Percentiles rank a stretch among this genome's conserved stretches.
Conservation (phyloP, 768 basidiomycete genomes). For the Paxillus involutus region DNA sequence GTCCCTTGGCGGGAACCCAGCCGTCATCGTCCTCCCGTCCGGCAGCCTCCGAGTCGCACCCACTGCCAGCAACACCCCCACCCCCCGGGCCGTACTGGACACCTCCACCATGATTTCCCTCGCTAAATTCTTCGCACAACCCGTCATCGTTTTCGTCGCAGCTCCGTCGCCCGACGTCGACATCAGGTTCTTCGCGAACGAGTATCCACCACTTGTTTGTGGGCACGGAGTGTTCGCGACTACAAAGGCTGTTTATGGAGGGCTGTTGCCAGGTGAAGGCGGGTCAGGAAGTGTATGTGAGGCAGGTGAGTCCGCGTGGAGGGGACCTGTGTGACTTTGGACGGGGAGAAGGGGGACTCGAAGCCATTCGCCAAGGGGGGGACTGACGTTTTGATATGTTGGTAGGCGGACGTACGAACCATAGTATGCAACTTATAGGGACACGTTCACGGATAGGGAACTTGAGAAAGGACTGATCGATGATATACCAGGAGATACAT, state of each 20-base stretch:
- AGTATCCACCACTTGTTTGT: conserved; percentile 36
- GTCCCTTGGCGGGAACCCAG: too few species aligned
- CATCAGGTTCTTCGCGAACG: conserved; percentile 40
- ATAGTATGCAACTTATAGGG: too few species aligned
- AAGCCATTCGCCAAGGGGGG: conserved; percentile 6
- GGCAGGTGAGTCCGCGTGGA: conserved; percentile 51
- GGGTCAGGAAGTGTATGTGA: conserved; percentile 40
- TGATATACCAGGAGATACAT: too few species aligned
- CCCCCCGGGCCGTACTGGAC: not conserved
- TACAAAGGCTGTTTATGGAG: conserved; percentile 34
- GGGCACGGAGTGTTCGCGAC: conserved; percentile 47
- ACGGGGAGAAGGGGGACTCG: conserved; percentile 32
- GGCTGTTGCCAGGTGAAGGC: conserved; percentile 16
- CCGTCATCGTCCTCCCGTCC: too few species aligned
- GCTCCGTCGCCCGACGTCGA: conserved; percentile 27
- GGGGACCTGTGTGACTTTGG: conserved; percentile 44
- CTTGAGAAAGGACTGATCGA: too few species aligned
- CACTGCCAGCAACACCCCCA: too few species aligned
- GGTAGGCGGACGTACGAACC: too few species aligned
- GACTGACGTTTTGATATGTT: conserved; percentile 1
- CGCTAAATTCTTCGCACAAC: conserved; percentile 46
- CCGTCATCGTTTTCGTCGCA: conserved; percentile 37
- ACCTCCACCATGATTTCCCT: conserved; percentile 22
- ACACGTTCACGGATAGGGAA: too few species aligned
- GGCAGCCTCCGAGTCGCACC: not conserved